Evolutionary conservation across 2,329 filamentous ascomycete species (phyloP), one percentile per base, ranked within the genome.

Genomic region (Xylaria sp.): DNA sequence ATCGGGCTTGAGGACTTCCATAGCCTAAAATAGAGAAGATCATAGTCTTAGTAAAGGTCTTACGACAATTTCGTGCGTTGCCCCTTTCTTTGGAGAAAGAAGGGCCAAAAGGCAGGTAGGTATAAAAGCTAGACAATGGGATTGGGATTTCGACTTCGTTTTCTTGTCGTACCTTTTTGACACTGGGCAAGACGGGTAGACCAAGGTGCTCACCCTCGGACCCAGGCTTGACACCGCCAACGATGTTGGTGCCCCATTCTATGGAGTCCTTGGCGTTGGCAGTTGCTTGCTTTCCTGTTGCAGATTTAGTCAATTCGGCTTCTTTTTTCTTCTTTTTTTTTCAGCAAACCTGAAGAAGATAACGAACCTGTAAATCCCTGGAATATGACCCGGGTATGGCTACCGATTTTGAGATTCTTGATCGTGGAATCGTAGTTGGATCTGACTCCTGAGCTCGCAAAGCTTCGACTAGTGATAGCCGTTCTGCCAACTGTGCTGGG

Each of bases 181-280:
- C 86, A 49, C 82, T 85, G 1, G 88, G 86, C 18, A 91, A 77
- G 0, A 92, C 80, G 1, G 90, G 90, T 42, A 91, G 76, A 1
- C 87, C 88, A 18, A 92, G 76, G 75, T 92, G 89, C 69, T 90
- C 84, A 52, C 85, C 85, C 59, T 84, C 81, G 53, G 86, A 83
- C 2, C 85, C 85, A 0, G 89, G 90, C 56, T 84, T 90, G 16
- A 92, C 88, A 30, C 89, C 89, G 35, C 90, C 90, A 0, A 93
- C 88, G 60, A 93, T 86, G 44, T 90, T 88, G 46, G 90, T 92
- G 10, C 90, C 90, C 82, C 88, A 93, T 72, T 80, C 84, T 60
- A 92, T 76, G 10, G 88, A 91, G 71, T 92, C 88, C 72, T 84
- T 83, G 37, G 89, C 89, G 74, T 93, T 92, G 66, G 83, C 83